Evolutionary conservation across 345 rosid species (phyloP).

Genomic region (Cardamine occulta): DNA sequence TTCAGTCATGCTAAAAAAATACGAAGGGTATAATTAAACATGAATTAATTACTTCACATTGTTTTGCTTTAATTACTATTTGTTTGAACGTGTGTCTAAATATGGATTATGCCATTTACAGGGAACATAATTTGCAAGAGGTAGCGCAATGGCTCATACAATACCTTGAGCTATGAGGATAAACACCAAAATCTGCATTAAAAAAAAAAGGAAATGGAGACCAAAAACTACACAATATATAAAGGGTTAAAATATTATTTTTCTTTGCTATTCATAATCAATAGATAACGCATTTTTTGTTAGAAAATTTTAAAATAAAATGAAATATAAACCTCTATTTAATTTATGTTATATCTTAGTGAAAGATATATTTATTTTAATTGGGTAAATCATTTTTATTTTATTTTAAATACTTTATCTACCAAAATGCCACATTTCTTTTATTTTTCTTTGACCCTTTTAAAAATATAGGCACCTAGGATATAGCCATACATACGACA

Average conservation of each 20-base stretch:
- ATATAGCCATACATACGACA: too few relatives aligned
- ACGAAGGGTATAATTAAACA: background rate
- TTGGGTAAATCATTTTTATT: too few relatives aligned
- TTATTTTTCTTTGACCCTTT: too few relatives aligned
- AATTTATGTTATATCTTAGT: background rate
- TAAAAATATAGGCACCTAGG: too few relatives aligned
- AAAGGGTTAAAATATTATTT: background rate
- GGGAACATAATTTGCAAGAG: background rate
- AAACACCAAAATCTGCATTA: background rate
- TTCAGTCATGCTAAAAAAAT: background rate
- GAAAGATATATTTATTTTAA: too few relatives aligned
- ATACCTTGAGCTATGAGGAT: background rate
- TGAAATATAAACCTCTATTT: background rate
- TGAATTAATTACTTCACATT: background rate
- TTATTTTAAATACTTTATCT: too few relatives aligned
- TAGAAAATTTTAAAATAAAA: too few relatives aligned
- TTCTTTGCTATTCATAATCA: background rate
- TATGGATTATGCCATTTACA: background rate
- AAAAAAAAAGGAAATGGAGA: background rate
- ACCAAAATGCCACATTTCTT: too few relatives aligned
- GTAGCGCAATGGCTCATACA: background rate
- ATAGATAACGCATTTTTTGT: background rate
- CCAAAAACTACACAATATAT: background rate
- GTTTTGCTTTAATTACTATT: background rate
- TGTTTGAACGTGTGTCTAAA: background rate